phyloP scores from a whole-genome alignment of 306 rosid species.

The Luffa acutangula region DNA sequence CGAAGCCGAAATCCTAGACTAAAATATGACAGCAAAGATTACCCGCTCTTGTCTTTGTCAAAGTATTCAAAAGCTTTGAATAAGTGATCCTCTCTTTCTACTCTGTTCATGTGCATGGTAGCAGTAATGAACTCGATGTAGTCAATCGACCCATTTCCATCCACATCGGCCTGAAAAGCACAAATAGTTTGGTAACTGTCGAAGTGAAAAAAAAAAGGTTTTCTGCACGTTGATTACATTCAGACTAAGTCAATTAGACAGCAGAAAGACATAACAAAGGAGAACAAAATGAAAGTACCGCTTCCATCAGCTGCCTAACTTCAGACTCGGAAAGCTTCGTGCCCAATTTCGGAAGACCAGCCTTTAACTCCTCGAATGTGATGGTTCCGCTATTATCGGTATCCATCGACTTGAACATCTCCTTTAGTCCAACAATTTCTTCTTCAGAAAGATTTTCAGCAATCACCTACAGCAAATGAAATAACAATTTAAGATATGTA shows the following conservation, averaged over 20 bases:
- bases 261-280: background rate
- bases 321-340: constrained; percentile 90
- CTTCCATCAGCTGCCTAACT: constrained; percentile 93
- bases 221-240: background rate
- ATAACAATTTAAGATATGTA: background rate
- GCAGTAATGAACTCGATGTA: constrained; percentile 93
- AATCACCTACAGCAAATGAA: constrained; percentile 49
- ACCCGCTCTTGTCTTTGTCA: constrained; percentile 94
- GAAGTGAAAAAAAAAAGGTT: background rate
- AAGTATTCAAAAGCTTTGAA: constrained; percentile 87
- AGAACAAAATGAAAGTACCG: constrained; percentile 41
- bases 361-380: constrained; percentile 88
- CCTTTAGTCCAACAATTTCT: constrained; percentile 93
- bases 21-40: background rate
- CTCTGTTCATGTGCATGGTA: constrained; percentile 90
- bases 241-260: background rate
- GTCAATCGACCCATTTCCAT: constrained; percentile 88
- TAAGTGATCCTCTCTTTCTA: constrained; percentile 91
- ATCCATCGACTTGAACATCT: constrained; percentile 97
- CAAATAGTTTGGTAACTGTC: background rate
- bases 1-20: background rate
- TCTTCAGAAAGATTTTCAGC: constrained; percentile 98
- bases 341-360: constrained; percentile 89
- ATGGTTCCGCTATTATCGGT: constrained; percentile 97
- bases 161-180: constrained; percentile 80